These are phyloP conservation scores for Lasiodiplodia citricola DNA, from an alignment of 2,329 filamentous ascomycete species.

Conservation along the genomic window DNA sequence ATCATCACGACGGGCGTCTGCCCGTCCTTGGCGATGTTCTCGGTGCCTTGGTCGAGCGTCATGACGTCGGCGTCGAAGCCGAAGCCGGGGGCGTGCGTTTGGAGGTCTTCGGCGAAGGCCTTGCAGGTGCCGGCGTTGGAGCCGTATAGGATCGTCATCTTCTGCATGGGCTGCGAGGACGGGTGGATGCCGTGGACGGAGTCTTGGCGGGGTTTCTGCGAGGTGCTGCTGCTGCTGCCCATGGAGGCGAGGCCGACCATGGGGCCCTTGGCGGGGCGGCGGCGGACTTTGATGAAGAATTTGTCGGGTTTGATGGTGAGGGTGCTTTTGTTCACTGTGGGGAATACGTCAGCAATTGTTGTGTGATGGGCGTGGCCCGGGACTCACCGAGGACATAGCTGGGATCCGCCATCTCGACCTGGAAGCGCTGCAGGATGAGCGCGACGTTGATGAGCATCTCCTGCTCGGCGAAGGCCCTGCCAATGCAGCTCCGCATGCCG, in stretches of 20 bases:
- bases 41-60: conserved; percentile 66
- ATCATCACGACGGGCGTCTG: conserved; percentile 70
- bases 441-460: conserved; percentile 52
- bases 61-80: conserved; percentile 64
- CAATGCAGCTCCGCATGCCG: conserved; percentile 73
- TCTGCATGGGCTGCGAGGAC: conserved; percentile 32
- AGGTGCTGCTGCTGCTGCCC: background rate
- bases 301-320: conserved; percentile 68
- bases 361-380: background rate
- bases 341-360: conserved; percentile 6
- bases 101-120: conserved; percentile 67
- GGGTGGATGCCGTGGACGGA: background rate
- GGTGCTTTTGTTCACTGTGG: conserved; percentile 55
- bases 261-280: conserved; percentile 16
- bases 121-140: conserved; percentile 79
- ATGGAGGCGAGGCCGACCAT: background rate
- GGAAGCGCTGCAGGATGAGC: conserved; percentile 70
- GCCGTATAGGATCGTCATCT: conserved; percentile 72
- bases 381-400: conserved; percentile 56
- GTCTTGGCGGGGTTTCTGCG: background rate
- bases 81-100: conserved; percentile 61
- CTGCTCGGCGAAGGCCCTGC: conserved; percentile 76
- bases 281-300: conserved; percentile 58
- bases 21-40: conserved; percentile 63
- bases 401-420: conserved; percentile 67